These are phyloP conservation scores for Nicotiana benthamiana DNA, from an alignment of 257 asterid species.

Conservation along the genomic window DNA sequence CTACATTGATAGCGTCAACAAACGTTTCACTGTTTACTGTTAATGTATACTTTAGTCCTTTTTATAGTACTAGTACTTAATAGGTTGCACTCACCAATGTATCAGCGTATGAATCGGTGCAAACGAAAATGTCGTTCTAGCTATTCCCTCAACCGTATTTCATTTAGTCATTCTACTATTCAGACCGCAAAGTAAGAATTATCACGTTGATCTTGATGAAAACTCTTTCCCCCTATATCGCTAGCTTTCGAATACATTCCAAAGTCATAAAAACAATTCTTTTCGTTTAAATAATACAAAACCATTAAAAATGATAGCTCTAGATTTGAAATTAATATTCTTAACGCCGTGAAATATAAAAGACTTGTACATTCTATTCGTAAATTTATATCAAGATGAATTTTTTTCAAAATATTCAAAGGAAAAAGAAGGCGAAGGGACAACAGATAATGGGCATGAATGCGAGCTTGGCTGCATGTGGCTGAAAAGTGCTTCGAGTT, in stretches of 20 bases:
- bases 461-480: slow-evolving; percentile 1
- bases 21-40: too few relatives aligned
- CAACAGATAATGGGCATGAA: background rate
- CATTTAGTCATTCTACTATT: too few relatives aligned
- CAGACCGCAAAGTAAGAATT: background rate
- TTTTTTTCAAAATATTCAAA: background rate
- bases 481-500: background rate
- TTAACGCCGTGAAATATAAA: background rate
- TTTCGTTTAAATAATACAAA: background rate
- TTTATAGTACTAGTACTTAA: background rate
- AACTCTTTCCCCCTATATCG: background rate
- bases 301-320: background rate
- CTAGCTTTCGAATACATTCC: background rate
- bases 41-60: background rate
- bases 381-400: background rate
- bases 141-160: background rate
- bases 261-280: background rate
- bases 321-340: background rate
- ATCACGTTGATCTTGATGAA: background rate
- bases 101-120: background rate
- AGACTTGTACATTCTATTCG: background rate
- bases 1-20: too few relatives aligned
- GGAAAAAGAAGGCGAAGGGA: background rate
- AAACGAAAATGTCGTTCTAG: background rate
- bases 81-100: background rate